A percentile compares a stretch with the other conserved stretches of the same genome.
These are phyloP conservation scores for Lecanicillium sp. DNA, from an alignment of 2,329 filamentous ascomycete genomes.

Conservation along the genomic window DNA sequence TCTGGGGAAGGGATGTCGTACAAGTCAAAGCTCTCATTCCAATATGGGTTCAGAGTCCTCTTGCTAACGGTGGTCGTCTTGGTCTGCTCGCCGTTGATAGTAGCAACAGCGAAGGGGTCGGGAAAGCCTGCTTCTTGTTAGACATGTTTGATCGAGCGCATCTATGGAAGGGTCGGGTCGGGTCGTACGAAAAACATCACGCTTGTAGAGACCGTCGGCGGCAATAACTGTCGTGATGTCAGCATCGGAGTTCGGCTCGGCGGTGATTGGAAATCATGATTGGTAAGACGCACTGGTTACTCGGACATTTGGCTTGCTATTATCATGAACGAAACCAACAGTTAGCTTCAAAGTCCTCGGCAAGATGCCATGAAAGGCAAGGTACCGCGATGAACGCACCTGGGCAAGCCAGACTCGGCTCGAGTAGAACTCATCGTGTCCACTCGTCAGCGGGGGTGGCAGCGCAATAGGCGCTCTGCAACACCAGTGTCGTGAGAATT, in stretches of 20 bases:
- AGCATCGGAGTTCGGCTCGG: constrained; percentile 19
- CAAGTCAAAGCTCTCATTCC: constrained; percentile 99
- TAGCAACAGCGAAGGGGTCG: constrained; percentile 95
- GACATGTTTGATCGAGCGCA: constrained; percentile 8
- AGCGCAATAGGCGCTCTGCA: constrained; percentile 8
- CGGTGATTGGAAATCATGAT: neutral
- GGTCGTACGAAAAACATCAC: constrained; percentile 91
- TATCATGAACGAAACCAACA: constrained; percentile 8
- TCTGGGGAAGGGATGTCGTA: constrained; percentile 39
- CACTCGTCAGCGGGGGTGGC: neutral
- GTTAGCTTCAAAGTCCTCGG: constrained; percentile 20
- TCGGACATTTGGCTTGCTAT: constrained; percentile 76
- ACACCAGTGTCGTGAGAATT: constrained; percentile 1
- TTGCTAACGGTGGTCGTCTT: constrained; percentile 97
- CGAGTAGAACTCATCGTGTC: constrained; percentile 20
- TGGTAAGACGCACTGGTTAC: constrained; percentile 70
- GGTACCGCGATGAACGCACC: constrained; percentile 19
- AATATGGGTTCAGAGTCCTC: constrained; percentile 97
- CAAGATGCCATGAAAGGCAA: constrained; percentile 8
- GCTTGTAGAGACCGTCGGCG: constrained; percentile 95
- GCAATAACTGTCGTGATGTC: constrained; percentile 71
- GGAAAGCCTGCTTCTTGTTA: constrained; percentile 66
- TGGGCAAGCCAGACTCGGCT: constrained; percentile 27
- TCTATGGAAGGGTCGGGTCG: constrained; percentile 16
- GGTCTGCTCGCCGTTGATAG: constrained; percentile 95